Percentiles rank a stretch among this genome's conserved stretches.
Evolutionary conservation across 2,329 filamentous ascomycete genomes (phyloP).

Genomic region (Alternaria dauci): DNA sequence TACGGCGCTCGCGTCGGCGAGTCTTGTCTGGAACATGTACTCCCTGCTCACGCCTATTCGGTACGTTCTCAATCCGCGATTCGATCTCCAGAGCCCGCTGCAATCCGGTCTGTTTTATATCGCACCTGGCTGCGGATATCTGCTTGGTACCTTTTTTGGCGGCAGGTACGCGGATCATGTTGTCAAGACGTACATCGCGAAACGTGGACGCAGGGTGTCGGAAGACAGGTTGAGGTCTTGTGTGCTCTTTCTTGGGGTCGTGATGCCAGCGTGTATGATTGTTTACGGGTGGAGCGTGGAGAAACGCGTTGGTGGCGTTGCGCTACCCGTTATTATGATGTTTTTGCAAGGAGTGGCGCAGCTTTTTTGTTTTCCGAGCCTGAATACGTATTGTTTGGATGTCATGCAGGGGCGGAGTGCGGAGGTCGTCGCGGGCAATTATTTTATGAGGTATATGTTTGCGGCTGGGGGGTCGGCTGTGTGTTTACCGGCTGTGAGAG

Average conservation of each 20-base stretch:
- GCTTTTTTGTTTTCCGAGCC: constrained; percentile 75
- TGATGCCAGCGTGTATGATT: constrained; percentile 70
- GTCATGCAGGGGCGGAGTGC: constrained; percentile 76
- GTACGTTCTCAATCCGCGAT: constrained; percentile 77
- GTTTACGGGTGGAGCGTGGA: constrained; percentile 73
- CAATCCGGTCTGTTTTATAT: constrained; percentile 77
- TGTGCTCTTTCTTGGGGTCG: constrained; percentile 64
- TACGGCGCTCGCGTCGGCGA: constrained; percentile 64
- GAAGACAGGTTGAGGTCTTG: constrained; percentile 70
- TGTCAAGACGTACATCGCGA: constrained; percentile 70
- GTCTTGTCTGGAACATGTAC: constrained; percentile 80
- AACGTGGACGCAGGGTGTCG: constrained; percentile 65
- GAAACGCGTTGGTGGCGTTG: constrained; percentile 62
- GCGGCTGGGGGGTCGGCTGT: constrained; percentile 74
- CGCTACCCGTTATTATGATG: constrained; percentile 74
- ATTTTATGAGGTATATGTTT: constrained; percentile 78
- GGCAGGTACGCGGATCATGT: constrained; percentile 74
- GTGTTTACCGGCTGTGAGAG: constrained; percentile 76
- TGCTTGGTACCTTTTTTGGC: constrained; percentile 74
- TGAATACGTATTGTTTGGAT: constrained; percentile 84
- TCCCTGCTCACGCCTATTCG: constrained; percentile 73
- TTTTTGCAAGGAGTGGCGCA: constrained; percentile 78
- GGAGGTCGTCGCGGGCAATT: constrained; percentile 83
- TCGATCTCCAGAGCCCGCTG: constrained; percentile 71
- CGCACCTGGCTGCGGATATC: constrained; percentile 74